Evolutionary conservation across 2,329 filamentous ascomycete genomes (phyloP).

Genomic region (Dactylellina leptospora): DNA sequence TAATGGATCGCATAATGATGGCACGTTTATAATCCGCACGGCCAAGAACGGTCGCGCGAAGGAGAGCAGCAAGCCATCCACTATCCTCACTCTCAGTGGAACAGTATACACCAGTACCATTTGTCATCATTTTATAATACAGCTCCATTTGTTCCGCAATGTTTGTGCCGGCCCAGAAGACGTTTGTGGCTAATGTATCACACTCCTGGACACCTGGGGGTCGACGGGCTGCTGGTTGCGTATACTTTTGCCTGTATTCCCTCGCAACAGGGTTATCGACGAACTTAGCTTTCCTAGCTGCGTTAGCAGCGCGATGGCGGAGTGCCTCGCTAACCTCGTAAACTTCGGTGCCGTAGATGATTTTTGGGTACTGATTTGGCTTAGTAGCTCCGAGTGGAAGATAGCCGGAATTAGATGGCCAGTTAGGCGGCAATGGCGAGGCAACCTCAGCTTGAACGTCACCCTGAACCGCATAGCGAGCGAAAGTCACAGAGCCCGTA

Average conservation of each 20-base stretch:
- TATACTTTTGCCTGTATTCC: not conserved
- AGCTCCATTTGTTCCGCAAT: constrained; percentile 51
- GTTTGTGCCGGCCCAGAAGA: not conserved
- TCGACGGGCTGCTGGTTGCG: not conserved
- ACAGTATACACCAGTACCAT: constrained; percentile 74
- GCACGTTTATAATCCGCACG: constrained; percentile 73
- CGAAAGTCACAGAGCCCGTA: constrained; percentile 72
- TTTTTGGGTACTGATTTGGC: constrained; percentile 53
- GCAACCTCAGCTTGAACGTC: constrained; percentile 80
- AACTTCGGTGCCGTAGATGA: constrained; percentile 74
- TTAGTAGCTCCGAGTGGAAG: not conserved
- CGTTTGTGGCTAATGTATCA: not conserved
- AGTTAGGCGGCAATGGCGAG: constrained; percentile 66
- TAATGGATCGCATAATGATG: constrained; percentile 72
- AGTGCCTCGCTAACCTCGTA: constrained; percentile 72
- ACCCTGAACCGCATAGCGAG: constrained; percentile 76
- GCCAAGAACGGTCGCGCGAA: constrained; percentile 68
- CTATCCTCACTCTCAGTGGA: constrained; percentile 78
- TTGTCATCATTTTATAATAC: constrained; percentile 70
- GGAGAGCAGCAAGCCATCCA: constrained; percentile 72
- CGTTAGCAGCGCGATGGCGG: constrained; percentile 65
- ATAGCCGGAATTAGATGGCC: not conserved
- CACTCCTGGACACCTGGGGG: not conserved
- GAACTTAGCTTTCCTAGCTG: constrained; percentile 64
- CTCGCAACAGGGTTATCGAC: not conserved